phyloP scores from a whole-genome alignment of 768 basidiomycete genomes.

The Lentinula detonsa region DNA sequence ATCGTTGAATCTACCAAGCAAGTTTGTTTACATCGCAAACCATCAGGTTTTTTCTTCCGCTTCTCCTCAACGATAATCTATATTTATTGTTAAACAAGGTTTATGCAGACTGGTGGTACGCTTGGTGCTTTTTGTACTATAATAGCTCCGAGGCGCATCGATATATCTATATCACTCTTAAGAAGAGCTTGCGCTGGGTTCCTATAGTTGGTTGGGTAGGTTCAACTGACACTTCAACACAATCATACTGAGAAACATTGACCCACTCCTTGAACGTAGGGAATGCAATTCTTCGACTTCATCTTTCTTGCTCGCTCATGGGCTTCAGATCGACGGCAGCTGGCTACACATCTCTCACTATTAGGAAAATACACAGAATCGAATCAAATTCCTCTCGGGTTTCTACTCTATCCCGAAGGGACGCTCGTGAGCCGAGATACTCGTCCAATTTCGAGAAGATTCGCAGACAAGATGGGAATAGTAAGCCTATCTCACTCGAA shows the following conservation, averaged over 20 bases:
- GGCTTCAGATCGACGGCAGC: conserved; percentile 72
- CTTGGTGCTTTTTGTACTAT: conserved; percentile 79
- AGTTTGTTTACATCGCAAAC: conserved; percentile 84
- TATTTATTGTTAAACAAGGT: conserved; percentile 32
- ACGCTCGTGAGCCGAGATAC: conserved; percentile 89
- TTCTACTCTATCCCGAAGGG: conserved; percentile 93
- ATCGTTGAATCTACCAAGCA: conserved; percentile 65
- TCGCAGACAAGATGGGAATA: conserved; percentile 82
- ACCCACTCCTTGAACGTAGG: conserved; percentile 32
- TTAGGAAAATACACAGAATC: conserved; percentile 66
- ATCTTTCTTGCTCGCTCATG: conserved; percentile 91
- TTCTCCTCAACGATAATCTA: neutral
- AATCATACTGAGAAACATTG: neutral
- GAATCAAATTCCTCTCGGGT: conserved; percentile 65
- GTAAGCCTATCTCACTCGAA: conserved; percentile 42
- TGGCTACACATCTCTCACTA: conserved; percentile 59
- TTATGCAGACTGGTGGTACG: conserved; percentile 84
- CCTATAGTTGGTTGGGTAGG: conserved; percentile 87
- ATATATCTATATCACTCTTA: conserved; percentile 86
- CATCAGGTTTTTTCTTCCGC: conserved; percentile 62
- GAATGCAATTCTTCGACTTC: conserved; percentile 92
- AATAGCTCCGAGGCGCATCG: conserved; percentile 54
- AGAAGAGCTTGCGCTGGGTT: conserved; percentile 82
- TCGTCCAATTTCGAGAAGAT: conserved; percentile 78
- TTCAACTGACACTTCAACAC: conserved; percentile 1